phyloP scores from a whole-genome alignment of 108 stramenopile genomes.

The Parietichytrium sp. region DNA sequence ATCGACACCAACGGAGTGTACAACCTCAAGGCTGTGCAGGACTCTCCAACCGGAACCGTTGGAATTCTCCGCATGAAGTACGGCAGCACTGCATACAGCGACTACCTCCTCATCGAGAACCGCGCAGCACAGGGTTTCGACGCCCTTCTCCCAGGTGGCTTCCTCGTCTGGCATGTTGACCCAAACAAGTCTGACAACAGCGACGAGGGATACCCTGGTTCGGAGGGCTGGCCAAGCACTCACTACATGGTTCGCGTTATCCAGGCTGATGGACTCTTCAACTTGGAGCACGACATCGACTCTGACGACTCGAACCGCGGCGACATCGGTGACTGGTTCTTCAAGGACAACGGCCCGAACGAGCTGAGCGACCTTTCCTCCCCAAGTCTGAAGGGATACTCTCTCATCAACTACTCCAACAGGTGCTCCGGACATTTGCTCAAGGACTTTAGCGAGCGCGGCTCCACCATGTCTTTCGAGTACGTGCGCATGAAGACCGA shows the following conservation, averaged over 20 bases:
- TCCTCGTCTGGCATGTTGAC: conserved; percentile 70
- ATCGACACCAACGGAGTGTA: conserved; percentile 54
- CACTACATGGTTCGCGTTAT: conserved; percentile 72
- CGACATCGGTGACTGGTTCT: conserved; percentile 17
- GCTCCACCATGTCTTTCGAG: neutral
- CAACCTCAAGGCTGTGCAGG: conserved; percentile 41
- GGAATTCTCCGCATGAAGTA: conserved; percentile 60
- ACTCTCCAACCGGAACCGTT: conserved; percentile 9
- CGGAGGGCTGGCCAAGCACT: conserved; percentile 66
- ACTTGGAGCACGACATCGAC: conserved; percentile 60
- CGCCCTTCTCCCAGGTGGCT: conserved; percentile 53
- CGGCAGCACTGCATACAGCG: conserved; percentile 55
- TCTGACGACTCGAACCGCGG: no score
- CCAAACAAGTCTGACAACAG: conserved; percentile 47
- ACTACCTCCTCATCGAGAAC: conserved; percentile 72
- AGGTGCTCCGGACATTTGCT: conserved; percentile 17
- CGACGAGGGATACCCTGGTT: conserved; percentile 55
- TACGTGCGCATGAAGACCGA: neutral
- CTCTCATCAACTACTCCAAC: neutral
- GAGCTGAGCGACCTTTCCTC: neutral
- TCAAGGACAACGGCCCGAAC: neutral
- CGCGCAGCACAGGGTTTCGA: conserved; percentile 63
- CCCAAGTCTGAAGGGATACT: neutral
- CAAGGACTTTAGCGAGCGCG: neutral
- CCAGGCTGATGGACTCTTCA: conserved; percentile 70